A percentile compares a stretch with the other conserved stretches of the same genome.
Evolutionary conservation across 169 alveolate genomes (phyloP).

Genomic region (Plasmodium knowlesi): DNA sequence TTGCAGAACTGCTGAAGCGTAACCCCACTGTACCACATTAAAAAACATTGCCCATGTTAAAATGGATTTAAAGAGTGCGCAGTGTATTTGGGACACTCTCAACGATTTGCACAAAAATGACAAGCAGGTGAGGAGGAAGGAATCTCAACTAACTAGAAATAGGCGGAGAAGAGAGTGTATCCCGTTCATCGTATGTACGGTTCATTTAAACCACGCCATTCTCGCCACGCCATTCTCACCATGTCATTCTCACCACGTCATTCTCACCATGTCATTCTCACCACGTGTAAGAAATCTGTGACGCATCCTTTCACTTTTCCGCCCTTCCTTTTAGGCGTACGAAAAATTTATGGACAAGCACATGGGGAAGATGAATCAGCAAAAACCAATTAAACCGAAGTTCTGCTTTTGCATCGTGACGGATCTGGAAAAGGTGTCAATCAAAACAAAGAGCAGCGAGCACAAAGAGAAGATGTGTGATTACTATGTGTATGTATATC

Average conservation of each 20-base stretch:
- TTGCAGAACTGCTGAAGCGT: not conserved
- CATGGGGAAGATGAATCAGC: not conserved
- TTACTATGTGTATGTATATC: slow-evolving; percentile 57
- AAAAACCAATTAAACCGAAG: slow-evolving; percentile 26
- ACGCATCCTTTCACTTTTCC: not conserved
- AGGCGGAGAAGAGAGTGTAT: not conserved
- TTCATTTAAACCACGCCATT: not conserved
- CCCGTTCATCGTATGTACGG: not conserved
- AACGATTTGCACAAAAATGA: slow-evolving; percentile 56
- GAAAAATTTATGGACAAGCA: slow-evolving; percentile 54
- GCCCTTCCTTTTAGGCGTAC: slow-evolving; percentile 30
- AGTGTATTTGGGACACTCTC: slow-evolving; percentile 47
- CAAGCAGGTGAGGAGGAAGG: slow-evolving; percentile 22
- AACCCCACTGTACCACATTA: not conserved
- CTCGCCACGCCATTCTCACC: too few species aligned
- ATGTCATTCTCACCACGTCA: too few species aligned
- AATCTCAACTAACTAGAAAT: not conserved
- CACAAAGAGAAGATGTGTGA: slow-evolving; percentile 62
- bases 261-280: too few species aligned
- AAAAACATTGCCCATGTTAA: not conserved
- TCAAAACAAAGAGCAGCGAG: slow-evolving; percentile 31
- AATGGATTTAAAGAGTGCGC: slow-evolving; percentile 69
- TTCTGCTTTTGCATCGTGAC: slow-evolving; percentile 37
- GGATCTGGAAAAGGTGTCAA: slow-evolving; percentile 50
- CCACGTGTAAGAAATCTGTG: not conserved